These are phyloP conservation scores for Pythium phragmiticola DNA, from an alignment of 352 stramenopile genomes.

Conservation along the genomic window DNA sequence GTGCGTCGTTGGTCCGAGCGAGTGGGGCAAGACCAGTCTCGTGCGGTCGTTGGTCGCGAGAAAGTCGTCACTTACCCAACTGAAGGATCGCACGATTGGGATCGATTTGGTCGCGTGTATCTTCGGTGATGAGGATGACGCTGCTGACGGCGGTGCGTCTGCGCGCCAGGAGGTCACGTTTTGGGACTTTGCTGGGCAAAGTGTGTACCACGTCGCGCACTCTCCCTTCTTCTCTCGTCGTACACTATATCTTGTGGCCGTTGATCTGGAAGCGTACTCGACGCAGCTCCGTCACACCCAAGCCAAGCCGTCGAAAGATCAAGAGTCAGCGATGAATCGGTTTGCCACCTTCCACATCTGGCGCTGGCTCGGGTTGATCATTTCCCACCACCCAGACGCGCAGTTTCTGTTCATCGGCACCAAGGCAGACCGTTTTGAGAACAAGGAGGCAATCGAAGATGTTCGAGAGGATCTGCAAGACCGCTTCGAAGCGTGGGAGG, in stretches of 20 bases:
- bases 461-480: not conserved
- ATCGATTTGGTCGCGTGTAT: not conserved
- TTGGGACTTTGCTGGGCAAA: not conserved
- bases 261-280: not conserved
- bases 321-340: not conserved
- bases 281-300: not conserved
- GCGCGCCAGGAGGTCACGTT: not conserved
- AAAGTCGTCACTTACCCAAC: not conserved
- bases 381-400: not conserved
- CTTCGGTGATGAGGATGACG: not conserved
- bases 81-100: not conserved
- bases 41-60: not conserved
- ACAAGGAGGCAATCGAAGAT: not conserved
- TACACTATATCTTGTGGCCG: not conserved
- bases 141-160: not conserved
- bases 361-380: not conserved
- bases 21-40: slow-evolving; percentile 1
- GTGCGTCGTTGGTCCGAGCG: not conserved
- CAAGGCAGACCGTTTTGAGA: not conserved
- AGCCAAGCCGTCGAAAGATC: not conserved
- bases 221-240: not conserved
- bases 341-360: not conserved
- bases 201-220: not conserved
- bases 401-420: not conserved
- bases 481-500: no score